A percentile compares a stretch with the other conserved stretches of the same genome.
These are phyloP conservation scores for Cladosporium sp. DNA, from an alignment of 2,329 filamentous ascomycete species.

Conservation along the genomic window DNA sequence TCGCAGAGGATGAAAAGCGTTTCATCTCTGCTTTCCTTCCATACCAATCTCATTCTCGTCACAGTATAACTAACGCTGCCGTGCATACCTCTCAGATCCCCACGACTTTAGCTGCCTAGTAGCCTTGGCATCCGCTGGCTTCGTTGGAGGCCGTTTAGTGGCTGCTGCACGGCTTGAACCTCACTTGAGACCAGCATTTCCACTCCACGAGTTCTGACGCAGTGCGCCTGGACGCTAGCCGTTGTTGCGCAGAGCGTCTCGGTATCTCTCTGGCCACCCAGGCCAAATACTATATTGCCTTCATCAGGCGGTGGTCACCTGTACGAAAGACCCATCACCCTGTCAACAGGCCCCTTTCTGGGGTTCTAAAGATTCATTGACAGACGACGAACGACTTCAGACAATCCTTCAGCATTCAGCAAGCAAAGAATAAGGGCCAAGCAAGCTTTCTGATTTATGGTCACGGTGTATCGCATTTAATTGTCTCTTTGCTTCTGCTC, in stretches of 20 bases:
- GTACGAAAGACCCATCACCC: conserved; percentile 1
- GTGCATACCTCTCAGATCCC: neutral
- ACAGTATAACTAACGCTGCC: neutral
- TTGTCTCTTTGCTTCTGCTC: neutral
- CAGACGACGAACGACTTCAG: neutral
- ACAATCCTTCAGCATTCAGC: neutral
- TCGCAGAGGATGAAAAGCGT: neutral
- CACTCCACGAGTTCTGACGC: conserved; percentile 8
- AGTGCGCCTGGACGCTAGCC: conserved; percentile 9
- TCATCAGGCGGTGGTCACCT: conserved; percentile 2
- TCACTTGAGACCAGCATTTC: conserved; percentile 14
- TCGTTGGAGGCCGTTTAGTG: conserved; percentile 6
- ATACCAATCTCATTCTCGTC: neutral
- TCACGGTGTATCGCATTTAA: neutral
- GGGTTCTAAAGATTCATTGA: conserved; percentile 8
- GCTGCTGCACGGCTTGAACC: conserved; percentile 8
- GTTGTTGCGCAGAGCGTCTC: conserved; percentile 8
- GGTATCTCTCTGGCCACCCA: conserved; percentile 1
- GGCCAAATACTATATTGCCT: conserved; percentile 4
- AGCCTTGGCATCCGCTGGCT: conserved; percentile 8
- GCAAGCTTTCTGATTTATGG: neutral
- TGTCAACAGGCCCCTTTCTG: conserved; percentile 12
- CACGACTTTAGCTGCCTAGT: neutral
- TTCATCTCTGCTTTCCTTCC: neutral
- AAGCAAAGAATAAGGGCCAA: neutral